Evolutionary conservation across 2,329 filamentous ascomycete genomes (phyloP), one percentile per base, ranked within the genome.

Genomic region (Colletotrichum phormii): DNA sequence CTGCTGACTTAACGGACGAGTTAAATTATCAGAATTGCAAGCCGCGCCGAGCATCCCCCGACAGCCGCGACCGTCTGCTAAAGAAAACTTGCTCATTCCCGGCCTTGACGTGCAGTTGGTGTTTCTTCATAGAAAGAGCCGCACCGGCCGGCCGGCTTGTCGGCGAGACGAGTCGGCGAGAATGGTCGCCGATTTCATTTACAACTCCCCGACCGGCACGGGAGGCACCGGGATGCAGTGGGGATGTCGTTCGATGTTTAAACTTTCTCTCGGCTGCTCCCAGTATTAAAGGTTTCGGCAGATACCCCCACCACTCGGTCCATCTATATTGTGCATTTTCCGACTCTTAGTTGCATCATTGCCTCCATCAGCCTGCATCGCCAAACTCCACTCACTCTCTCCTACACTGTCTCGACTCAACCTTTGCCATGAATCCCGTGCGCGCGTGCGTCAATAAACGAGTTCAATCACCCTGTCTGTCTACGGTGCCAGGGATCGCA

Each of bases 1-100:
- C 62, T 22, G 13, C 33, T 24, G 15, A 9, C 9, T 8, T 5
- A 54, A 37, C 7, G n/a, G 22, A 29, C 33, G 49, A 64, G 61
- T 42, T 7, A 37, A 26, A 7, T 12, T 64, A 18, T 18, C 2
- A 22, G 18, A 11, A 42, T 5, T 26, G 15, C 26, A 35, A 37
- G 62, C 51, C 62, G 51, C 33, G 12, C 59, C 62, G 62, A 64
- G 42, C 24, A n/a, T 42, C 42, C 51, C 22, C 62, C 62, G 62
- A 64, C 8, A 64, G 62, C 62, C 62, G 62, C 11, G 15, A 31
- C 15, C 13, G 9, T 62, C 8, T 4, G 8, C 12, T 9, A 12
- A 13, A 18, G 24, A 33, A 62, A 62, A 31, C 18, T 53, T 53
- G 4, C 26, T 33, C 42, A 7, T 62, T 18, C 11, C 18, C 8